A percentile compares a stretch with the other conserved stretches of the same genome.
Evolutionary conservation across 768 basidiomycete genomes (phyloP).

Genomic region (Mycena kentingensis): DNA sequence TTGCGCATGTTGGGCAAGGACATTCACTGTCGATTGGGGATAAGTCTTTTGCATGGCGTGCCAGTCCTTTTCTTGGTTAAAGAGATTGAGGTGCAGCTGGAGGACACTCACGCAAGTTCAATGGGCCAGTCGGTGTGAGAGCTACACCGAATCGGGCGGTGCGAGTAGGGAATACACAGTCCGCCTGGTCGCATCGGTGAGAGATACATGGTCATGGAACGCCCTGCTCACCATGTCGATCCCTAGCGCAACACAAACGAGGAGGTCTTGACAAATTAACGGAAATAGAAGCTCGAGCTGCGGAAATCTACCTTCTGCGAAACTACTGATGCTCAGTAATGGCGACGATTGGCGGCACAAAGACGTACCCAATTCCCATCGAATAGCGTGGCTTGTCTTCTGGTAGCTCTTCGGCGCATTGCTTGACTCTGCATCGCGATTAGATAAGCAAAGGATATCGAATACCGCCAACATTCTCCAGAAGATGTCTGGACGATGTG

Average conservation of each 20-base stretch:
- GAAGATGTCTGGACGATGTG: conserved; percentile 60
- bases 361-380: conserved; percentile 93
- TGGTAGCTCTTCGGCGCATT: conserved; percentile 79
- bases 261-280: conserved; percentile 55
- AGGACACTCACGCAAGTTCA: conserved; percentile 70
- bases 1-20: conserved; percentile 83
- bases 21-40: conserved; percentile 72
- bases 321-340: no score
- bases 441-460: neutral
- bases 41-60: conserved; percentile 71
- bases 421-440: conserved; percentile 59
- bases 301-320: conserved; percentile 73
- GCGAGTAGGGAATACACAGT: conserved; percentile 92
- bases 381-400: conserved; percentile 84
- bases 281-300: neutral
- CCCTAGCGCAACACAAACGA: conserved; percentile 90
- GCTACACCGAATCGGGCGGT: conserved; percentile 92
- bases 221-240: conserved; percentile 76
- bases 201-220: neutral
- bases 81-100: neutral
- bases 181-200: conserved; percentile 53
- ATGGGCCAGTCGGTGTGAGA: conserved; percentile 74
- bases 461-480: conserved; percentile 72
- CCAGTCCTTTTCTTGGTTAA: conserved; percentile 48
- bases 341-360: no score